phyloP scores from a whole-genome alignment of 177 flowering plant species.

The Vitis hybrid region DNA sequence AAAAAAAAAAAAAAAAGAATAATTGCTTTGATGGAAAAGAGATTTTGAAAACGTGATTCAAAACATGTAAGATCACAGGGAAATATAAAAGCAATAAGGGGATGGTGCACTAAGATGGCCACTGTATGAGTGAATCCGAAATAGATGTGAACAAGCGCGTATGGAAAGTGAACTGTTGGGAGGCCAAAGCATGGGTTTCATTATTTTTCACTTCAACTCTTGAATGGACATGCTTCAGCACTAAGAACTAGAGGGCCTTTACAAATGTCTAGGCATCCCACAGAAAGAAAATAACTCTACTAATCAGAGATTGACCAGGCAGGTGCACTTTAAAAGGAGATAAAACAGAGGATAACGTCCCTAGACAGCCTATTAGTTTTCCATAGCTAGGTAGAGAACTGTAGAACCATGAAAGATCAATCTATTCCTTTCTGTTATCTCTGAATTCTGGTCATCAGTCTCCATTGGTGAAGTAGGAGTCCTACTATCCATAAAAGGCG shows the following conservation, averaged over 20 bases:
- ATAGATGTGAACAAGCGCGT: too few species aligned
- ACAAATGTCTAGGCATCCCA: constrained; percentile 91
- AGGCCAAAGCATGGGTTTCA: too few species aligned
- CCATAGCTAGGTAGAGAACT: constrained; percentile 86
- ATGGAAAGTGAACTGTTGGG: too few species aligned
- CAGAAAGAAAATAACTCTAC: constrained; percentile 60
- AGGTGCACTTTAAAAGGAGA: constrained; percentile 80
- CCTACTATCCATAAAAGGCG: constrained; percentile 71
- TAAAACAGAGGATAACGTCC: constrained; percentile 77
- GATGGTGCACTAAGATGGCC: too few species aligned
- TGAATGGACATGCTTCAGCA: constrained; percentile 80
- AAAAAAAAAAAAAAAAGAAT: too few species aligned
- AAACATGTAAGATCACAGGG: too few species aligned
- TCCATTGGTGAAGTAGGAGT: constrained; percentile 90
- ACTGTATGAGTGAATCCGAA: too few species aligned
- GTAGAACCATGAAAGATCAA: constrained; percentile 77
- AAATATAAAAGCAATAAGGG: too few species aligned
- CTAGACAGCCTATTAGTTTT: constrained; percentile 87
- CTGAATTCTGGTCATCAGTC: constrained; percentile 66
- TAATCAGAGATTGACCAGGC: constrained; percentile 69
- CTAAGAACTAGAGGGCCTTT: constrained; percentile 84
- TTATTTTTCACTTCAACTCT: constrained; percentile 80
- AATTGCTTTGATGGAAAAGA: too few species aligned
- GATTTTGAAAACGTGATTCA: too few species aligned
- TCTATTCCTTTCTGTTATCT: constrained; percentile 53